These are phyloP conservation scores for Yamadazyma triangularis DNA, from an alignment of 1,139 yeast species.

Conservation along the genomic window DNA sequence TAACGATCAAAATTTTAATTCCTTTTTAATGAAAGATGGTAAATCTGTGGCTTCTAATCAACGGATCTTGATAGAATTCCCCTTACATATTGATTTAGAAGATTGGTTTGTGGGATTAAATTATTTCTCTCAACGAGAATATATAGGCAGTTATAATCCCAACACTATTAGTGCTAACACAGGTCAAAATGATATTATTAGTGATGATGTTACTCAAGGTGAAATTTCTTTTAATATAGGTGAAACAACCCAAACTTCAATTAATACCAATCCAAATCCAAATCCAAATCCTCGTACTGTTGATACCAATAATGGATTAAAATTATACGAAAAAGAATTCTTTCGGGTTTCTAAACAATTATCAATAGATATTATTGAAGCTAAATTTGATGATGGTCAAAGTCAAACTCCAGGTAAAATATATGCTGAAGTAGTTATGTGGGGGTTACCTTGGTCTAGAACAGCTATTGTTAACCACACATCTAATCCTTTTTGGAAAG, in stretches of 20 bases:
- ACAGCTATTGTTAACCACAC: constrained; percentile 55
- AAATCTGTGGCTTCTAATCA: constrained; percentile 31
- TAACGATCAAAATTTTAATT: constrained; percentile 17
- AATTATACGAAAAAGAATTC: constrained; percentile 27
- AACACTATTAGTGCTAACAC: constrained; percentile 14
- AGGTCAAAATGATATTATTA: neutral
- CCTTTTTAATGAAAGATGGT: constrained; percentile 32
- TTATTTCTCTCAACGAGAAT: constrained; percentile 63
- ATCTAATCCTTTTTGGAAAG: constrained; percentile 68
- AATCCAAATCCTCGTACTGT: constrained; percentile 1
- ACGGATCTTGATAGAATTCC: constrained; percentile 56
- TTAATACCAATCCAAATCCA: constrained; percentile 1
- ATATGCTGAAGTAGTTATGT: constrained; percentile 60
- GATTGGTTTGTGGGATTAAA: constrained; percentile 80
- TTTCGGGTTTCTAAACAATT: constrained; percentile 56
- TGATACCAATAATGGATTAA: constrained; percentile 10
- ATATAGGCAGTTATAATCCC: constrained; percentile 34
- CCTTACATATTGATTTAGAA: constrained; percentile 67
- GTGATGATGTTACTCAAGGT: neutral
- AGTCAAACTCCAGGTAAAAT: constrained; percentile 24
- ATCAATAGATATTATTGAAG: constrained; percentile 62
- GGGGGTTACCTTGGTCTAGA: constrained; percentile 69
- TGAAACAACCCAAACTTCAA: constrained; percentile 6
- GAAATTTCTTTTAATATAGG: constrained; percentile 9
- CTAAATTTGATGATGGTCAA: constrained; percentile 40